Evolutionary conservation across 768 basidiomycete species (phyloP).

Genomic region (Chalciporus piperatus): DNA sequence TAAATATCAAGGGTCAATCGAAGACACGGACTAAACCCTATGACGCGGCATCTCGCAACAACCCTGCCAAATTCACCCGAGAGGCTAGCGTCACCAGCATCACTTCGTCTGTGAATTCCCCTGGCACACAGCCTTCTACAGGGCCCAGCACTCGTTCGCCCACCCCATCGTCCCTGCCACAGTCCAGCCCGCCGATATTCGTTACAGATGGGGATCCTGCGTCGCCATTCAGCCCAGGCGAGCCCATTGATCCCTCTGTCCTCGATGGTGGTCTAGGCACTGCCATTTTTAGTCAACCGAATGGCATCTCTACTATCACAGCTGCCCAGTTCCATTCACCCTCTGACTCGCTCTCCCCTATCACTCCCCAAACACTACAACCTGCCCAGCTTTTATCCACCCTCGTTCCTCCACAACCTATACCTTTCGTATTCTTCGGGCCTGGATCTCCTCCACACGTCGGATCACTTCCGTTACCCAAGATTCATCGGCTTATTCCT

Average conservation of each 20-base stretch:
- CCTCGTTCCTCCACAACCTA: slow-evolving; percentile 36
- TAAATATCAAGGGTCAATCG: slow-evolving; percentile 42
- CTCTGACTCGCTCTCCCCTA: slow-evolving; percentile 18
- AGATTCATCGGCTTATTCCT: slow-evolving; percentile 83
- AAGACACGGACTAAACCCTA: slow-evolving; percentile 74
- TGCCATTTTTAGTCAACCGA: slow-evolving; percentile 15
- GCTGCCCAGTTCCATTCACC: slow-evolving; percentile 17
- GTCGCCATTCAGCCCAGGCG: slow-evolving; percentile 5
- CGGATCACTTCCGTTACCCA: slow-evolving; percentile 55
- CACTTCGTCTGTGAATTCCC: slow-evolving; percentile 46
- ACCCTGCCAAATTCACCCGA: slow-evolving; percentile 46
- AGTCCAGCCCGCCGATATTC: slow-evolving; percentile 13
- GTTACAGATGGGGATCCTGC: slow-evolving; percentile 5
- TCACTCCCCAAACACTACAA: slow-evolving; percentile 14
- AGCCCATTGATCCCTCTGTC: slow-evolving; percentile 8
- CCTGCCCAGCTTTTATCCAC: slow-evolving; percentile 16
- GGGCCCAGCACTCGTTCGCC: slow-evolving; percentile 30
- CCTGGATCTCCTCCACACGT: slow-evolving; percentile 45
- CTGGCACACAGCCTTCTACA: slow-evolving; percentile 38
- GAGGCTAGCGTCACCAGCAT: slow-evolving; percentile 55
- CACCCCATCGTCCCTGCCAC: slow-evolving; percentile 26
- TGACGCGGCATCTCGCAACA: slow-evolving; percentile 38
- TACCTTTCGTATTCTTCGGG: slow-evolving; percentile 65
- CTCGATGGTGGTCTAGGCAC: slow-evolving; percentile 3
- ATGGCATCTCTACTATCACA: slow-evolving; percentile 12